Conservation (phyloP, 495 filamentous ascomycete genomes). For the Trichoderma erinaceum region DNA sequence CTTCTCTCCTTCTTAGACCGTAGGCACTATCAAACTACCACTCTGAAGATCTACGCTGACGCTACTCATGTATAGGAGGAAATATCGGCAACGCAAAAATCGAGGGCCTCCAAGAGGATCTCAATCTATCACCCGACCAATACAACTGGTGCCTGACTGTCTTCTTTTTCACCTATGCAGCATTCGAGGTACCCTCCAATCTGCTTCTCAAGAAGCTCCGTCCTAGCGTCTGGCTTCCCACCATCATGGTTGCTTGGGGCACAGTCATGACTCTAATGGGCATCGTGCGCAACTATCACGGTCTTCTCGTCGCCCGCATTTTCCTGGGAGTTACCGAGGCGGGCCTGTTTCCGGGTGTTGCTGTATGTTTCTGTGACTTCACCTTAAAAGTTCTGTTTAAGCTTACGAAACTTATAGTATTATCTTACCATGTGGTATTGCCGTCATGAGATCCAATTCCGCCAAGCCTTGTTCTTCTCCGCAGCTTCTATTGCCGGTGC, state of each 20-base stretch:
- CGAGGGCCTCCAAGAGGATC: slow-evolving; percentile 57
- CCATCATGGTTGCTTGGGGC: slow-evolving; percentile 58
- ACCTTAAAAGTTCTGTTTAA: neutral
- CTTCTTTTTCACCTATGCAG: slow-evolving; percentile 73
- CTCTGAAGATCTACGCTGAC: neutral
- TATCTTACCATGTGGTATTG: slow-evolving; percentile 73
- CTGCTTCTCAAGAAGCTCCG: slow-evolving; percentile 57
- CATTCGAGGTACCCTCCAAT: slow-evolving; percentile 61
- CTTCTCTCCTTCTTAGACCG: slow-evolving; percentile 43
- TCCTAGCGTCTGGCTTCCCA: slow-evolving; percentile 61
- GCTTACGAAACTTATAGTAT: slow-evolving; percentile 34
- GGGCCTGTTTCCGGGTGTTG: slow-evolving; percentile 67
- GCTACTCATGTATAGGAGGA: slow-evolving; percentile 22
- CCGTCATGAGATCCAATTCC: slow-evolving; percentile 46
- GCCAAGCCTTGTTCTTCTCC: slow-evolving; percentile 64
- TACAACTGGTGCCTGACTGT: slow-evolving; percentile 72
- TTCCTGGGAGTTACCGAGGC: slow-evolving; percentile 64
- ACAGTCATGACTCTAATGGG: slow-evolving; percentile 69
- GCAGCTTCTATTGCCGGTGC: slow-evolving; percentile 60
- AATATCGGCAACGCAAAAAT: slow-evolving; percentile 77
- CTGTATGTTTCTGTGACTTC: slow-evolving; percentile 37
- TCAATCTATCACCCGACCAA: slow-evolving; percentile 56
- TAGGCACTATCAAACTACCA: slow-evolving; percentile 33
- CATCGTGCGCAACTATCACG: slow-evolving; percentile 54
- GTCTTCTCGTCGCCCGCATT: slow-evolving; percentile 55